A percentile compares a stretch with the other conserved stretches of the same genome.
Conservation (phyloP, 768 basidiomycete genomes). For the Mycena capillaripes region DNA sequence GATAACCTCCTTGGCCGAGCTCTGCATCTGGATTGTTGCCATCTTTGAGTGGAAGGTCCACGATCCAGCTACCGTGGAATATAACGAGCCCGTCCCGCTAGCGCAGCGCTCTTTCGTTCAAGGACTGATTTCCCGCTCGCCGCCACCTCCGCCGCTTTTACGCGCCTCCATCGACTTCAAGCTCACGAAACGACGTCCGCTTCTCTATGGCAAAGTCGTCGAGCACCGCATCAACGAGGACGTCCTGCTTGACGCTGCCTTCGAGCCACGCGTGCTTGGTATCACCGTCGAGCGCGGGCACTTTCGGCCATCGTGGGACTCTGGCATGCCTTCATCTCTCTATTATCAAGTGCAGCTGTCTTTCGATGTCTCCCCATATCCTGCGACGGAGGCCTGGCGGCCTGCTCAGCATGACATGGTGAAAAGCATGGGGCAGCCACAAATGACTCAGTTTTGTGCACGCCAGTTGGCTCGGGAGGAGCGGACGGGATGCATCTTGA, state of each 20-base stretch:
- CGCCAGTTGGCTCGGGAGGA: neutral
- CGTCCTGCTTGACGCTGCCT: constrained; percentile 8
- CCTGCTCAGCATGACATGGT: neutral
- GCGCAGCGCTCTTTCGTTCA: neutral
- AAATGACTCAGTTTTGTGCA: constrained; percentile 18
- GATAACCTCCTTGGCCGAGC: constrained; percentile 15
- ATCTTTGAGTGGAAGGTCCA: constrained; percentile 23
- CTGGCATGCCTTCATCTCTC: neutral
- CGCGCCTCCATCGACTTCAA: constrained; percentile 14
- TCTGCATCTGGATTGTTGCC: constrained; percentile 15
- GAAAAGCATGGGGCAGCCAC: neutral
- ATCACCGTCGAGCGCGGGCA: constrained; percentile 15
- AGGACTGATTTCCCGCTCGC: neutral
- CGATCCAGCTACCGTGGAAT: constrained; percentile 9
- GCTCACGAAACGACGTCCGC: constrained; percentile 13
- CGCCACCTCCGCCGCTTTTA: neutral
- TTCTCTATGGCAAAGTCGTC: neutral
- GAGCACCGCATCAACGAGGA: constrained; percentile 9
- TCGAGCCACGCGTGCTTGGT: constrained; percentile 9
- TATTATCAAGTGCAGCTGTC: neutral
- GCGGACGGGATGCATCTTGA: neutral
- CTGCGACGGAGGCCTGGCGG: constrained; percentile 3
- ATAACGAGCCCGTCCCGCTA: neutral
- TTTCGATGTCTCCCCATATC: constrained; percentile 15
- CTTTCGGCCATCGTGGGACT: neutral